phyloP scores from a whole-genome alignment of 148 eudicot genomes.

The Polygonum maritimum region DNA sequence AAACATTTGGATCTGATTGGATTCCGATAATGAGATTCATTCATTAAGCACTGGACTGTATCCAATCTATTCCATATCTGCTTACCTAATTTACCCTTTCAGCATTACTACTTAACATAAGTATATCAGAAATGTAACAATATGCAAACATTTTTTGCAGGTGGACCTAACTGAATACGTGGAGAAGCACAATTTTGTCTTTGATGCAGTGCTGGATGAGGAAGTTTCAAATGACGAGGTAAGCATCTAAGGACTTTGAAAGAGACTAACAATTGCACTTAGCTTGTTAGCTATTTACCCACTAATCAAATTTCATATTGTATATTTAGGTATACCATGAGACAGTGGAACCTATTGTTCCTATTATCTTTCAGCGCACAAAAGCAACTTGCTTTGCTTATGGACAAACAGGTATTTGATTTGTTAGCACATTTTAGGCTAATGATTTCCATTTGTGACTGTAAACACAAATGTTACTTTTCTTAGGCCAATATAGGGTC shows the following conservation, averaged over 20 bases:
- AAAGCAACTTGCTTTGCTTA: slow-evolving; percentile 99
- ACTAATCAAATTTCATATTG: slow-evolving; percentile 7
- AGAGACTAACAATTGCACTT: background rate
- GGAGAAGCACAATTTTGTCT: slow-evolving; percentile 95
- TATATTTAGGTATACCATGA: slow-evolving; percentile 74
- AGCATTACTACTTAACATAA: background rate
- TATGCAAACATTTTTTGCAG: slow-evolving; percentile 32
- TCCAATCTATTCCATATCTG: background rate
- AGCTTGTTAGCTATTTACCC: background rate
- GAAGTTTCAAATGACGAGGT: slow-evolving; percentile 99
- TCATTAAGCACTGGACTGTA: background rate
- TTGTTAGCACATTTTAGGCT: background rate
- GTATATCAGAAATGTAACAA: background rate
- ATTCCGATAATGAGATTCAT: background rate
- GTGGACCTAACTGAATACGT: slow-evolving; percentile 93
- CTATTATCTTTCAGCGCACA: slow-evolving; percentile 91
- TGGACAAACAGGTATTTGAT: slow-evolving; percentile 81
- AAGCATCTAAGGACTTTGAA: slow-evolving; percentile 9
- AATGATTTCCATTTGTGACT: background rate
- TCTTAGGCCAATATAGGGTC: no score
- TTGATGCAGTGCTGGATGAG: slow-evolving; percentile 93
- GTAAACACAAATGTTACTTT: no score
- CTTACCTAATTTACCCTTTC: background rate
- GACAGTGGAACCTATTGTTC: slow-evolving; percentile 97
- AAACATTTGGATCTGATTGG: background rate